Conservation (phyloP, 164 flowering plant species). For the Brasenia schreberi region DNA sequence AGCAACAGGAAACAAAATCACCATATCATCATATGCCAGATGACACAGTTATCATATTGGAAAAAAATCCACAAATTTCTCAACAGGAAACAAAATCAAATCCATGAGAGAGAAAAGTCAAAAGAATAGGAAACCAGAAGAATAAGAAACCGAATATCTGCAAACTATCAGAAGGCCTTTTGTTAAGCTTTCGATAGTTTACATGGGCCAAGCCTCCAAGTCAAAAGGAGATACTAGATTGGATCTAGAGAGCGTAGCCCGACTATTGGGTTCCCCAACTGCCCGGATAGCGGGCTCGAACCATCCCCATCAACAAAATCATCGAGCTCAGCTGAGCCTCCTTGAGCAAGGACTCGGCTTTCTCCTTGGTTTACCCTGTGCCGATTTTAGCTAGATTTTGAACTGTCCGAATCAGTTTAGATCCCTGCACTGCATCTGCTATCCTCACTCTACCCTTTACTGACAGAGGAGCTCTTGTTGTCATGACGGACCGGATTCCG, state of each 20-base stretch:
- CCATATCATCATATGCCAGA: too few relatives aligned
- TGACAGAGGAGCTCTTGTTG: slow-evolving; percentile 69
- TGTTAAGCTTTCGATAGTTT: neutral
- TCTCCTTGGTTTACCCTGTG: neutral
- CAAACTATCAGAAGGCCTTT: too few relatives aligned
- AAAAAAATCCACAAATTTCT: too few relatives aligned
- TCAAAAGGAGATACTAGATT: neutral
- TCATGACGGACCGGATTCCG: neutral
- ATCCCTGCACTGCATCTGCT: neutral
- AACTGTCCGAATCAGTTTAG: neutral
- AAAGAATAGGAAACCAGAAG: too few relatives aligned
- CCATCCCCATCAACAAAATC: neutral
- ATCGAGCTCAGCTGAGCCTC: neutral
- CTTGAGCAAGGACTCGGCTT: neutral
- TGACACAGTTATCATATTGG: too few relatives aligned
- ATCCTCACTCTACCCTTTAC: neutral
- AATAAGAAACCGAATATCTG: too few relatives aligned
- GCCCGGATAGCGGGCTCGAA: neutral
- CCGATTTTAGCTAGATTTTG: neutral
- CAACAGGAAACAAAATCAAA: too few relatives aligned
- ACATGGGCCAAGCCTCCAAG: neutral
- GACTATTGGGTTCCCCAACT: too few relatives aligned
- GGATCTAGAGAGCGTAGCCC: too few relatives aligned
- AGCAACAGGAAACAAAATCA: too few relatives aligned
- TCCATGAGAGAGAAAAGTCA: too few relatives aligned